phyloP scores from a whole-genome alignment of 2,329 filamentous ascomycete species.

The Fusarium nelsonii region DNA sequence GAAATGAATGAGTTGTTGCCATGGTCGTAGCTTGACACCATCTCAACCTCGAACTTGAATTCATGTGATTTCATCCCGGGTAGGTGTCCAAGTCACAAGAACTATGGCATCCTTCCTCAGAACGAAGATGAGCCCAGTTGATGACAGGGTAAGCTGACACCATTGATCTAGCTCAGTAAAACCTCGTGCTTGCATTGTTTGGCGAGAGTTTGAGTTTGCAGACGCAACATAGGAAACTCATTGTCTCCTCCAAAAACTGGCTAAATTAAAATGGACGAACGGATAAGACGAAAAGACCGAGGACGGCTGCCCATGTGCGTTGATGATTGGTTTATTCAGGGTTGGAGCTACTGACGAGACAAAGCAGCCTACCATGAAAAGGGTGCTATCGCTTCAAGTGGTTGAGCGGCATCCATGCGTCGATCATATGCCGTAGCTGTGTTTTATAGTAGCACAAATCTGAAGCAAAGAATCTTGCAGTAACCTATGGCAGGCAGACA shows the following conservation, averaged over 20 bases:
- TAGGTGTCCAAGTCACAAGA: not conserved
- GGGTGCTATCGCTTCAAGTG: constrained; percentile 14
- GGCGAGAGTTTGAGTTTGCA: constrained; percentile 17
- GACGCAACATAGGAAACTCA: constrained; percentile 8
- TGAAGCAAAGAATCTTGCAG: not conserved
- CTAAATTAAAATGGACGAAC: constrained; percentile 16
- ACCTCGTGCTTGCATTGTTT: constrained; percentile 42
- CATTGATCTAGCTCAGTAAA: constrained; percentile 12
- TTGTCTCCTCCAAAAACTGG: not conserved
- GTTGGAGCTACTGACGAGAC: constrained; percentile 1
- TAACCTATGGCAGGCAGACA: not conserved
- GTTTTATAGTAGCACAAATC: constrained; percentile 14
- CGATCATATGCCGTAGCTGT: constrained; percentile 28
- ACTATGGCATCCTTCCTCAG: not conserved
- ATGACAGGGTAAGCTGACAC: constrained; percentile 17
- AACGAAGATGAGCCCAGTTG: not conserved
- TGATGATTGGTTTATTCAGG: constrained; percentile 47
- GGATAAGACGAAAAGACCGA: constrained; percentile 30
- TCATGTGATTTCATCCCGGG: not conserved
- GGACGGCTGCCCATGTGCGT: constrained; percentile 48
- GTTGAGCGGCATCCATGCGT: constrained; percentile 33
- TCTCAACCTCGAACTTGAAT: not conserved
- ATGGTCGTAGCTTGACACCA: not conserved
- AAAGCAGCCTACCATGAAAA: constrained; percentile 5
- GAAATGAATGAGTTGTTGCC: not conserved